These are phyloP conservation scores for Colletotrichum cereale DNA, from an alignment of 2,329 filamentous ascomycete species.

Conservation along the genomic window DNA sequence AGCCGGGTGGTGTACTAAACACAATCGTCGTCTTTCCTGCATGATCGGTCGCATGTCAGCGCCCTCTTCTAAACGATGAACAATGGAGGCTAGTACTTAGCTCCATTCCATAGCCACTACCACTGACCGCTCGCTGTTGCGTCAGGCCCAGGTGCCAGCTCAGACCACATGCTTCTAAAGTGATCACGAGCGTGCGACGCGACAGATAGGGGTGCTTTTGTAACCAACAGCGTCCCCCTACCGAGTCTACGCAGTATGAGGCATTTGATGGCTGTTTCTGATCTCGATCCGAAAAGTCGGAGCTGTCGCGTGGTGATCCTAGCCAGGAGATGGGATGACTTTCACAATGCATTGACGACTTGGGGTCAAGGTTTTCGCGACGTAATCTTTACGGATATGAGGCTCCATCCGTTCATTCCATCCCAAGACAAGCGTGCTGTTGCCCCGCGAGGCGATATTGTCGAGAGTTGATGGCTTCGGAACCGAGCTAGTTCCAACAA, in stretches of 20 bases:
- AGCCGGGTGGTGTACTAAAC: background rate
- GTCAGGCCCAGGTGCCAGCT: background rate
- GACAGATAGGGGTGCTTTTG: background rate
- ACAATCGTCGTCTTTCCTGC: conserved; percentile 1
- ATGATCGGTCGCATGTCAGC: background rate
- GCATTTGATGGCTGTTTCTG: conserved; percentile 16
- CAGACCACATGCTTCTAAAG: background rate
- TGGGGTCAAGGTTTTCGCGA: background rate
- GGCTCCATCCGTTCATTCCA: background rate
- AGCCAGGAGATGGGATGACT: conserved; percentile 10
- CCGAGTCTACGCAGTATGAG: conserved; percentile 1
- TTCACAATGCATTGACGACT: conserved; percentile 10
- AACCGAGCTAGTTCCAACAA: background rate
- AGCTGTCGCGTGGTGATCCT: conserved; percentile 2
- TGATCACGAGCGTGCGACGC: background rate
- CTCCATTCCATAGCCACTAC: background rate
- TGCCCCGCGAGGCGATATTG: background rate
- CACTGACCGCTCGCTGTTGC: background rate
- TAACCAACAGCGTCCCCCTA: background rate
- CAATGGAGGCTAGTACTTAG: background rate
- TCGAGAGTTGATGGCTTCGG: background rate
- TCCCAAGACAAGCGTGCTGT: background rate
- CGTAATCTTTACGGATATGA: background rate
- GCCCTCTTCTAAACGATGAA: background rate
- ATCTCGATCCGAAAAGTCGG: background rate